Evolutionary conservation across 805 yeast genomes (phyloP).

Genomic region (Saccharomyces paradoxus): DNA sequence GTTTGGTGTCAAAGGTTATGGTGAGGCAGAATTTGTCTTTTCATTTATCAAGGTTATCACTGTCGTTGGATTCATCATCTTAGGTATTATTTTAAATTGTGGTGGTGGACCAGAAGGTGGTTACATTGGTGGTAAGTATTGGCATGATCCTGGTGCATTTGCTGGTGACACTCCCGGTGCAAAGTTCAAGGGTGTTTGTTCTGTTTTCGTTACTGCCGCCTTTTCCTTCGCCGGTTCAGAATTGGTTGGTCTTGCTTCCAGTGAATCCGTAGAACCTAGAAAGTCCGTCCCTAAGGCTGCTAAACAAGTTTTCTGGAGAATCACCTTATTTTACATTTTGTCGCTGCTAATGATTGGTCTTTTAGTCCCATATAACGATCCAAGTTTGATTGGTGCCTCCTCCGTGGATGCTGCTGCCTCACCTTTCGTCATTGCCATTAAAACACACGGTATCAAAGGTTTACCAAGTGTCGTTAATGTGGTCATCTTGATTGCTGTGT

Average conservation of each 20-base stretch:
- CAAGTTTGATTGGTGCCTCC: constrained; percentile 39
- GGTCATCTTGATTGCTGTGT: constrained; percentile 55
- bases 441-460: constrained; percentile 54
- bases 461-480: constrained; percentile 61
- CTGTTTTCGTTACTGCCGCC: constrained; percentile 71
- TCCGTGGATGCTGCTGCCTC: constrained; percentile 59
- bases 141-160: constrained; percentile 53
- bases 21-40: constrained; percentile 45
- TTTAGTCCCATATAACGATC: constrained; percentile 39
- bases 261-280: constrained; percentile 42
- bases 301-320: constrained; percentile 51
- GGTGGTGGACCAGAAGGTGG: constrained; percentile 48
- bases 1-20: constrained; percentile 49
- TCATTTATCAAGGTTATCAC: constrained; percentile 42
- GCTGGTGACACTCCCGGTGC: constrained; percentile 34
- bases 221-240: constrained; percentile 50
- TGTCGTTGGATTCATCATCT: constrained; percentile 40
- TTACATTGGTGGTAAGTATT: constrained; percentile 42
- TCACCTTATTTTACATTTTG: constrained; percentile 39
- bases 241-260: constrained; percentile 43
- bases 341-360: constrained; percentile 40
- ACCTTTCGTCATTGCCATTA: constrained; percentile 70
- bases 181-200: constrained; percentile 54
- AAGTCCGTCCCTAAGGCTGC: constrained; percentile 44
- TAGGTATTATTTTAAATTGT: constrained; percentile 40